These are phyloP conservation scores for Acacia melanoxylon DNA, from an alignment of 306 rosid species.

Conservation along the genomic window DNA sequence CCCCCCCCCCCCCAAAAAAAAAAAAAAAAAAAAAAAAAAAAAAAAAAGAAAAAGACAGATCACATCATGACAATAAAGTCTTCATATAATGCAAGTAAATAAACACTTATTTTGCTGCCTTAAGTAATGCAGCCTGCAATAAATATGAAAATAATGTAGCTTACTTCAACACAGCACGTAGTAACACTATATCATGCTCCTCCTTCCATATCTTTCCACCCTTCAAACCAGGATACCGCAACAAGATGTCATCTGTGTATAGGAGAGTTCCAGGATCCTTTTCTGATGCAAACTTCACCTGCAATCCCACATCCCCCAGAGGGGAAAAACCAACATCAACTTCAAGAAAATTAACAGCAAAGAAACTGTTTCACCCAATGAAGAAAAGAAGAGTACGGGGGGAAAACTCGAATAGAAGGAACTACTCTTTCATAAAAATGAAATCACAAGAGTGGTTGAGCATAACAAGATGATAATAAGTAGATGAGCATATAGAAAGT, in stretches of 20 bases:
- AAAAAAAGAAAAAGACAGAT: not conserved
- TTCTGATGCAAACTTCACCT: conserved; percentile 67
- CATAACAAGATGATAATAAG: not conserved
- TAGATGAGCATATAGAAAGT: not conserved
- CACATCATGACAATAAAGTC: not conserved
- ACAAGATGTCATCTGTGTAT: conserved; percentile 67
- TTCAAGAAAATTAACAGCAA: conserved; percentile 17
- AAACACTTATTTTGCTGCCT: not conserved
- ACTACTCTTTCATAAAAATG: not conserved
- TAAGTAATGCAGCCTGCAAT: not conserved
- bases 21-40: too few relatives aligned
- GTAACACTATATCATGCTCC: conserved; percentile 72
- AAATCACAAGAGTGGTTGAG: not conserved
- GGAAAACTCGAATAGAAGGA: not conserved
- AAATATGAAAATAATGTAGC: conserved; percentile 10
- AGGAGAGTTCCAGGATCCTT: conserved; percentile 56
- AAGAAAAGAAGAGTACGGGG: not conserved
- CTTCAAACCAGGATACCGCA: conserved; percentile 75
- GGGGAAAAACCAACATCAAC: conserved; percentile 19
- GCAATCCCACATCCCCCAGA: conserved; percentile 39
- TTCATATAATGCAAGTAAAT: not conserved
- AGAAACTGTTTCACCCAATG: conserved; percentile 1
- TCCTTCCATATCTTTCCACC: conserved; percentile 92
- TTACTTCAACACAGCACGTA: conserved; percentile 85
- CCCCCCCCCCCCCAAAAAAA: too few relatives aligned